phyloP scores from a whole-genome alignment of 2,329 filamentous ascomycete genomes.

The Colletotrichum endophyticum region DNA sequence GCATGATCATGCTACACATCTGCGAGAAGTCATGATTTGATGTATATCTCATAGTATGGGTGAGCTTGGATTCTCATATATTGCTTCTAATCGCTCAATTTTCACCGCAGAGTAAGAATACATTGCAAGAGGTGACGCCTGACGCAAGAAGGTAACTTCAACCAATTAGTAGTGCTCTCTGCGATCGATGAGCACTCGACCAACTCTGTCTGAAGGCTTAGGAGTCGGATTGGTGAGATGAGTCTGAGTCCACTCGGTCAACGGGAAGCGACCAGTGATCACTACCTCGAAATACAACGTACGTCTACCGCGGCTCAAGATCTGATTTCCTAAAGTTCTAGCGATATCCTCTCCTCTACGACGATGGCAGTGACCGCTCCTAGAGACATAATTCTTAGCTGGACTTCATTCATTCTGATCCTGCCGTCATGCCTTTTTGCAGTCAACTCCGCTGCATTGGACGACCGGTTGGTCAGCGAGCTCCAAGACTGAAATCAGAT shows the following conservation, averaged over 20 bases:
- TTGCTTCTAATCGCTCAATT: rapidly evolving
- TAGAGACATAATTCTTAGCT: neutral
- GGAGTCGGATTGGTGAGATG: neutral
- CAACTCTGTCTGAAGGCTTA: neutral
- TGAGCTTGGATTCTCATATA: rapidly evolving
- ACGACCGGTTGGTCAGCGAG: neutral
- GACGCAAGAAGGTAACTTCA: neutral
- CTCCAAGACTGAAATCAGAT: neutral
- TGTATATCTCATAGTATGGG: rapidly evolving
- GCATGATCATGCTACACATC: neutral
- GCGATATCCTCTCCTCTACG: neutral
- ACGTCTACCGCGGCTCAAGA: neutral
- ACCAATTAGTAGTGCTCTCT: neutral
- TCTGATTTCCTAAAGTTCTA: rapidly evolving
- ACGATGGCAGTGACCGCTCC: neutral
- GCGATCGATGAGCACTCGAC: neutral
- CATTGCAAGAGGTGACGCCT: neutral
- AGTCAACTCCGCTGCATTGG: neutral
- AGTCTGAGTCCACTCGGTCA: neutral
- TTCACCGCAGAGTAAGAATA: neutral
- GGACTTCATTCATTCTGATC: neutral
- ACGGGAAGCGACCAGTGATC: neutral
- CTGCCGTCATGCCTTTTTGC: neutral
- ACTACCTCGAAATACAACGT: neutral
- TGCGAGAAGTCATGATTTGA: neutral